Conservation (phyloP, 1,284 basidiomycete species). For the Apiotrichum domesticum region DNA sequence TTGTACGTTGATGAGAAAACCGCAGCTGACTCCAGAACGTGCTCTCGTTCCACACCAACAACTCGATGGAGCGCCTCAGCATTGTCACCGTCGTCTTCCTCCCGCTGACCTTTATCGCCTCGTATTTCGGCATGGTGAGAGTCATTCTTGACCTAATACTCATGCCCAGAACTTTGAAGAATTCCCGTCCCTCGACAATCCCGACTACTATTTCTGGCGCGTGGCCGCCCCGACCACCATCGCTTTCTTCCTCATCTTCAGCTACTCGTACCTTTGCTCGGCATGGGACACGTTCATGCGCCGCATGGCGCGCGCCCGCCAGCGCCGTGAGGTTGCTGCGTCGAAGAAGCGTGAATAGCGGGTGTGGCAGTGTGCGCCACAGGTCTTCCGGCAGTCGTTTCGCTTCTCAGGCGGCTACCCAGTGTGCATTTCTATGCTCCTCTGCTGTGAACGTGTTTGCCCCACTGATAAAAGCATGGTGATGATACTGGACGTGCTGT, state of each 20-base stretch:
- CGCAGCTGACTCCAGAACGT: slow-evolving; percentile 28
- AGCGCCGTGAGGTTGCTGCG: background rate
- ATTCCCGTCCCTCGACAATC: slow-evolving; percentile 31
- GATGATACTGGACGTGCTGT: too few species aligned
- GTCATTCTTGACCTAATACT: background rate
- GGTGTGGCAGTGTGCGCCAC: too few species aligned
- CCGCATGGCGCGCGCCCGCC: slow-evolving; percentile 12
- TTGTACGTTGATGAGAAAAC: slow-evolving; percentile 28
- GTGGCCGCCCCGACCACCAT: slow-evolving; percentile 39
- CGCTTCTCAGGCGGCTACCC: too few species aligned
- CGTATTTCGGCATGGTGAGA: slow-evolving; percentile 38
- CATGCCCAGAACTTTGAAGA: slow-evolving; percentile 33
- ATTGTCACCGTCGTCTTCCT: slow-evolving; percentile 47
- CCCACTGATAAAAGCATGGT: too few species aligned
- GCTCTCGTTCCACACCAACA: slow-evolving; percentile 45
- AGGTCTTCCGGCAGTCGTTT: too few species aligned
- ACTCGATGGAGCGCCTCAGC: slow-evolving; percentile 45
- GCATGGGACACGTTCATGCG: slow-evolving; percentile 29
- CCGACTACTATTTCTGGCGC: slow-evolving; percentile 44
- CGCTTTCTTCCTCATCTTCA: slow-evolving; percentile 45
- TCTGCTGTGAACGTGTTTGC: too few species aligned
- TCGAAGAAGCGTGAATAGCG: background rate
- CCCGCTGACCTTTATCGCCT: slow-evolving; percentile 30
- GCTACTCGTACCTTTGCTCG: slow-evolving; percentile 33
- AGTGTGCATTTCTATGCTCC: too few species aligned